Percentiles rank a stretch among this genome's conserved stretches.
These are phyloP conservation scores for Rhizopogon roseolus DNA, from an alignment of 768 basidiomycete species.

Conservation along the genomic window DNA sequence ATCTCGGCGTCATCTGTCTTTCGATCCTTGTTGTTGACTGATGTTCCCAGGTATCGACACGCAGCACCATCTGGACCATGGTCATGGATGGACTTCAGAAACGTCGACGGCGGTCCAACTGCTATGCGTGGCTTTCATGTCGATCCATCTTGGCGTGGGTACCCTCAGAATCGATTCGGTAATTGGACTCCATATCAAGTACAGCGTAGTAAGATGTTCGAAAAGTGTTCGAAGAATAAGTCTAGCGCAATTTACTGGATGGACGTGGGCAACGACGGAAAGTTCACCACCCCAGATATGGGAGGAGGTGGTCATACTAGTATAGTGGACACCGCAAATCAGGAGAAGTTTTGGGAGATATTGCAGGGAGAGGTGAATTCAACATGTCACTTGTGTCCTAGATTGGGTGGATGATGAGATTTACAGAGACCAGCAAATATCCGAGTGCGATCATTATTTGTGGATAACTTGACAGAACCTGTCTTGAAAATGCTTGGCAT, in stretches of 20 bases:
- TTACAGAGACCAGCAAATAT: conserved; percentile 31
- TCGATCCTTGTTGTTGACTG: neutral
- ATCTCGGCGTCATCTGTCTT: too few species aligned
- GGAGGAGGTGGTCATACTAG: neutral
- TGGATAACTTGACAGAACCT: conserved; percentile 44
- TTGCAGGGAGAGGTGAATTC: conserved; percentile 29
- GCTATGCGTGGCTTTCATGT: neutral
- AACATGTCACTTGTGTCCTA: neutral
- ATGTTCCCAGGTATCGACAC: conserved; percentile 1
- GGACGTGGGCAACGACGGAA: conserved; percentile 14
- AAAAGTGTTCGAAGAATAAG: conserved; percentile 7
- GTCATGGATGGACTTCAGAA: conserved; percentile 28
- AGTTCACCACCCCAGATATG: conserved; percentile 2
- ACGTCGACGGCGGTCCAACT: too few species aligned
- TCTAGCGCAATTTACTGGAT: conserved; percentile 20
- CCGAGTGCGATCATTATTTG: conserved; percentile 46
- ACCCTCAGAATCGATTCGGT: conserved; percentile 21
- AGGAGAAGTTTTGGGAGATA: conserved; percentile 34
- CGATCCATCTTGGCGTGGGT: conserved; percentile 13
- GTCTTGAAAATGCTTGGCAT: conserved; percentile 54
- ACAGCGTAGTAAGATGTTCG: conserved; percentile 25
- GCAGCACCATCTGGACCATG: conserved; percentile 25
- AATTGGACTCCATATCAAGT: conserved; percentile 30
- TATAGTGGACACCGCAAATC: too few species aligned
- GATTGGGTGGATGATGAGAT: neutral